Percentiles rank a stretch among this genome's conserved stretches.
These are phyloP conservation scores for Tetrastigma voinierianum DNA, from an alignment of 164 flowering plant genomes.

Conservation along the genomic window DNA sequence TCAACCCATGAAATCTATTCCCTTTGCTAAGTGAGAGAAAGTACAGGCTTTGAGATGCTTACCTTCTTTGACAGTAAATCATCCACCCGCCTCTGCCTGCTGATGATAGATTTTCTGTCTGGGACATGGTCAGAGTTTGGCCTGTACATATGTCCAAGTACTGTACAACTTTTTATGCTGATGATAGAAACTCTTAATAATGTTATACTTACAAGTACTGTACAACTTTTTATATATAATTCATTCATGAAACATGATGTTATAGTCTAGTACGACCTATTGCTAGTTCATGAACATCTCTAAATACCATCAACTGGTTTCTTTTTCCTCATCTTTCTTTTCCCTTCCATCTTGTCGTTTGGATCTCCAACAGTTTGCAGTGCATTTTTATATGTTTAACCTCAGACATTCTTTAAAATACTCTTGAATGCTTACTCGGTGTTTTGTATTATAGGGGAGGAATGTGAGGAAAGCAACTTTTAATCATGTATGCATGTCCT, in stretches of 20 bases:
- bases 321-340: neutral
- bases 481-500: conserved; percentile 3
- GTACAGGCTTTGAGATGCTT: no score
- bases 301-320: neutral
- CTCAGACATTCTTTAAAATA: conserved; percentile 5
- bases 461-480: conserved; percentile 22
- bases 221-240: neutral
- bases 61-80: no score
- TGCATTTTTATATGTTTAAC: neutral
- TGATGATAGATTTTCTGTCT: no score
- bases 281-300: conserved; percentile 1
- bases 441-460: conserved; percentile 19
- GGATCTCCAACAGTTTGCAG: conserved; percentile 6
- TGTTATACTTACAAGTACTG: neutral
- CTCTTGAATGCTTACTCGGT: conserved; percentile 2
- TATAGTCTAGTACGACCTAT: no score
- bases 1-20: no score
- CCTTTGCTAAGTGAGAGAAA: no score
- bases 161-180: neutral
- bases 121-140: no score
- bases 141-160: no score
- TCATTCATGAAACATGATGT: neutral
- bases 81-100: no score
- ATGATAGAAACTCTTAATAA: no score
- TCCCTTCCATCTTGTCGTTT: neutral